Evolutionary conservation across 2,329 filamentous ascomycete genomes (phyloP).

Genomic region (Penicillium sp.): DNA sequence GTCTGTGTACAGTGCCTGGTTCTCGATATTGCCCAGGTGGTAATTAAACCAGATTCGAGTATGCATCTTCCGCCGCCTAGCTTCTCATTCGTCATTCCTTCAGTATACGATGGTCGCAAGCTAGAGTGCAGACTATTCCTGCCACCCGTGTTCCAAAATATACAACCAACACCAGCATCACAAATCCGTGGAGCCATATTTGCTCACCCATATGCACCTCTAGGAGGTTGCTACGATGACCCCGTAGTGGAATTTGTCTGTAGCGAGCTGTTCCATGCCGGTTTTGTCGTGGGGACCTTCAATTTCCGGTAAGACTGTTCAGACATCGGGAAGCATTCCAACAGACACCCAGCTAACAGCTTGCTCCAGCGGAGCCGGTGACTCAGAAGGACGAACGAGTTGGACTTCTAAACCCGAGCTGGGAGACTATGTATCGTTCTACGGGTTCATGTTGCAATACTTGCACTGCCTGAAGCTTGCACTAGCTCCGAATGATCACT

Average conservation of each 20-base stretch:
- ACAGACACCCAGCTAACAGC: conserved; percentile 9
- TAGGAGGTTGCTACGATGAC: conserved; percentile 86
- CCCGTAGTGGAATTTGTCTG: conserved; percentile 70
- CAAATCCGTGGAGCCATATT: conserved; percentile 63
- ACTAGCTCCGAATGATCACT: not conserved
- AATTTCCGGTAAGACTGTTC: conserved; percentile 72
- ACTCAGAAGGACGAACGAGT: conserved; percentile 75
- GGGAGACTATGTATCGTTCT: conserved; percentile 78
- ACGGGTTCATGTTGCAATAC: conserved; percentile 79
- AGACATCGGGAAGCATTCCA: not conserved
- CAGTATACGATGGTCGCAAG: conserved; percentile 72
- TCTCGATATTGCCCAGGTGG: not conserved
- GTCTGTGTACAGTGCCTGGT: not conserved
- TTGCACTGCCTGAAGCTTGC: conserved; percentile 57
- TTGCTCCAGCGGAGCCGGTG: conserved; percentile 68
- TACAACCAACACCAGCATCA: conserved; percentile 28
- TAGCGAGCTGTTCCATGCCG: conserved; percentile 65
- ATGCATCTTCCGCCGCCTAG: conserved; percentile 39
- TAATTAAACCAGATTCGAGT: conserved; percentile 32
- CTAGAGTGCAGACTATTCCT: conserved; percentile 86
- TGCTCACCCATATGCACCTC: conserved; percentile 86
- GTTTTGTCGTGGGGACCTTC: conserved; percentile 81
- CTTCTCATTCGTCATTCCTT: conserved; percentile 75
- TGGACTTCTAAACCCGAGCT: conserved; percentile 84
- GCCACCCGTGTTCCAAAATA: conserved; percentile 45